Base-by-base conservation (phyloP, 2,329 filamentous ascomycete genomes). In the Fusarium burgessii region DNA sequence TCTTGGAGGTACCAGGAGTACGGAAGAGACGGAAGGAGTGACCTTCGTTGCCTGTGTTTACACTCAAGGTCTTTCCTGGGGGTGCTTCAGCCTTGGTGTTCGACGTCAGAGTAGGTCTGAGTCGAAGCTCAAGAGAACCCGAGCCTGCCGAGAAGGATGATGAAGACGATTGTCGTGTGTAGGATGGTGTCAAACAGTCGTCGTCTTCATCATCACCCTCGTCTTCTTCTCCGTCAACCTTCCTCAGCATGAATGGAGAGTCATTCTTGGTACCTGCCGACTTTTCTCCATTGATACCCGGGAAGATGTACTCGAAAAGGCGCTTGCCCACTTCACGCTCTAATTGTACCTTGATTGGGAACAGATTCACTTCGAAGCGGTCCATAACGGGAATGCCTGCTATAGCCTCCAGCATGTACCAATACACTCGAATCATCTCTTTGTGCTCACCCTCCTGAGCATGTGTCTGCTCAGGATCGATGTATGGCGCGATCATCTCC, bases 331-430 rank as follows among this genome's bases (percentile, higher is more conserved):
- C 91, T 75, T 98, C 95, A 38, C 91, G 92, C 81, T 99, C 96
- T 38, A 99, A 86, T 79, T 99, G 96, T 25, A 99, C 91, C 80
- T 94, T 97, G 79, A 99, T 88, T 1, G 96, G 97, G 79, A 97
- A 95, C 23, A 99, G 84, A 59, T 95, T 94, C 59, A 99, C 93
- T 80, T 98, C 95, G 77, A 99, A 99, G 76, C 97, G 93, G 74
- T 98, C 95, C 86, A 99, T 93, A 35, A 99, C 95, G 1, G 95
- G 94, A 68, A 99, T 99, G 51, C 96, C 96, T 40, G 95, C 96
- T 79, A 99, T 98, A 11, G 96, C 95, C 82, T 99, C 96, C 7
- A 99, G 87, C 94, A 98, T 98, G 78, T 98, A 91, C 94, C 97
- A 99, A 78, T 97, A 96, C 15, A 99, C 93, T 36, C 92, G 90